These are phyloP conservation scores for Paraleonurus japonicus DNA, from an alignment of 257 asterid genomes.

Conservation along the genomic window DNA sequence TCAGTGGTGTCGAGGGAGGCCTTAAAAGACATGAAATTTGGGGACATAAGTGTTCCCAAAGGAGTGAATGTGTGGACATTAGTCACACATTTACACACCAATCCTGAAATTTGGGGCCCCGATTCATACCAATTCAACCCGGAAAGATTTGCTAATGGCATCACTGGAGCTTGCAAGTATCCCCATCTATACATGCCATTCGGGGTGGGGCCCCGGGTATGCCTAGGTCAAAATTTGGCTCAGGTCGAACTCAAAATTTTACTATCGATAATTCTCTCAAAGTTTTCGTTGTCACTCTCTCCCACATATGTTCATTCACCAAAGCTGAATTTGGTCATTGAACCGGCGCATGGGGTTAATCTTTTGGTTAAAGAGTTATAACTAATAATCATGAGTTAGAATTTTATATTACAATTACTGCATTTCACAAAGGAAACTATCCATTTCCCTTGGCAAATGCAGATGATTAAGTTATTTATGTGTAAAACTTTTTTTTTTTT, in stretches of 20 bases:
- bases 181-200: conserved; percentile 44
- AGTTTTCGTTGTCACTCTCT: conserved; percentile 38
- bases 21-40: conserved; percentile 38
- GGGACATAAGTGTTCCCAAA: conserved; percentile 35
- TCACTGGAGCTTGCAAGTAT: conserved; percentile 45
- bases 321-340: conserved; percentile 27
- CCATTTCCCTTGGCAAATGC: no score
- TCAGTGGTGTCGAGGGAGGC: conserved; percentile 43
- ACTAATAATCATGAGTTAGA: no score
- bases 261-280: conserved; percentile 34
- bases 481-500: no score
- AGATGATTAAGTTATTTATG: no score
- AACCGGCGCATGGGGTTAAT: conserved; percentile 40
- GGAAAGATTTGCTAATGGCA: conserved; percentile 45
- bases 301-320: conserved; percentile 48
- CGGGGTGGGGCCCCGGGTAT: conserved; percentile 47
- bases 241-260: conserved; percentile 47
- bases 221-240: conserved; percentile 51
- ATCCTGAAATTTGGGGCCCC: conserved; percentile 43
- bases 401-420: no score
- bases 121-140: conserved; percentile 50
- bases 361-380: conserved; percentile 31
- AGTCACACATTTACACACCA: conserved; percentile 38
- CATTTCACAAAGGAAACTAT: no score
- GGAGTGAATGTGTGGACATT: conserved; percentile 46